These are phyloP conservation scores for Typha latifolia DNA, from an alignment of 176 grass and related monocot genomes.

Conservation along the genomic window DNA sequence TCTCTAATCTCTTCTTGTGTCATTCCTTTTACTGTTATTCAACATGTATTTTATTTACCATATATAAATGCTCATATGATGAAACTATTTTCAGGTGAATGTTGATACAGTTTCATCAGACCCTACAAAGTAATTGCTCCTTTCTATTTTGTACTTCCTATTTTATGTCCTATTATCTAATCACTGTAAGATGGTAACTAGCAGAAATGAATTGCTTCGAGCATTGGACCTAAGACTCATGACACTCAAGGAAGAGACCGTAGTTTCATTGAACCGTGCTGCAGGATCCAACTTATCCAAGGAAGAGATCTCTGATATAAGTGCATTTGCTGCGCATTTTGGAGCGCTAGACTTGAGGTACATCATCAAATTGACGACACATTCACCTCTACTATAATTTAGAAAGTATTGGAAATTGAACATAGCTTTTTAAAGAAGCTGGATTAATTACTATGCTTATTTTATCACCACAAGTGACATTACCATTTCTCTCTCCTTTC, in stretches of 20 bases:
- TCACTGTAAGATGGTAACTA: conserved; percentile 21
- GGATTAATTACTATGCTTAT: background rate
- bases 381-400: too few relatives aligned
- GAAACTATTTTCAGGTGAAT: conserved; percentile 55
- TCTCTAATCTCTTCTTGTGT: background rate
- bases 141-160: conserved; percentile 9
- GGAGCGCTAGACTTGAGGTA: conserved; percentile 84
- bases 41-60: conserved; percentile 17
- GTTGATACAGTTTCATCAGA: conserved; percentile 46
- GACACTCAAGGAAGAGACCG: conserved; percentile 69
- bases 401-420: too few relatives aligned
- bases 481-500: background rate
- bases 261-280: conserved; percentile 44
- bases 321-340: conserved; percentile 68
- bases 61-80: conserved; percentile 11
- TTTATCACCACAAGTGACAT: background rate
- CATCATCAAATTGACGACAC: background rate
- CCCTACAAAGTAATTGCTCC: conserved; percentile 66
- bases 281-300: conserved; percentile 40
- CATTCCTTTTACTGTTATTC: conserved; percentile 19
- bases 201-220: conserved; percentile 85
- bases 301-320: conserved; percentile 61
- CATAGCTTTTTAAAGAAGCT: too few relatives aligned
- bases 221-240: conserved; percentile 81
- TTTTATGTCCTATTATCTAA: conserved; percentile 17